Evolutionary conservation across 768 basidiomycete species (phyloP), one percentile per base, ranked within the genome.

Genomic region (Tulasnella sp.): DNA sequence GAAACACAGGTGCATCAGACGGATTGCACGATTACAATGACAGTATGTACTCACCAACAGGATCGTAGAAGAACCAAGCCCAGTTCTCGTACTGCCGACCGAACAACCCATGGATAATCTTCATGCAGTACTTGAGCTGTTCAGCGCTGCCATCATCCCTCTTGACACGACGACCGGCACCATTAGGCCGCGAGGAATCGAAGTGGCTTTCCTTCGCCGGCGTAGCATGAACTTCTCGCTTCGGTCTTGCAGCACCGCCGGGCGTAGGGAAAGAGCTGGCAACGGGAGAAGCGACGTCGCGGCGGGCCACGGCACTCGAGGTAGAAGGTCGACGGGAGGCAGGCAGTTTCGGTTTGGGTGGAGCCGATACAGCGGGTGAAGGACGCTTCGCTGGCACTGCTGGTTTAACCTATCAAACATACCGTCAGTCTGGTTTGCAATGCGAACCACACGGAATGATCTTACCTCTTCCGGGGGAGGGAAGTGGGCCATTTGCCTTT

Each of bases 211-310:
- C 96, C 80, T 94, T 95, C 0, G 94, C 89, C 26, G 94, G 90
- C 12, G 95, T 96, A 3, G 96, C 93, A 78, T 98, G 96, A 35
- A 98, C 95, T 80, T 99, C 97, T 69, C 97, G 92, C 82, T 98
- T 98, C 1, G 96, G 96, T n/a, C 97, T 88, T 29, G 77, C 32
- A 22, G 70, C 75, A 41, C 78, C 79, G 29, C 29, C 59, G 17
- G 52, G 26, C 26, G 22, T 44, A n/a, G 74, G 37, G 29, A 59
- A 59, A 22, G 52, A 59, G 32, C 26, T 59, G 12, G 52, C 52
- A 34, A 62, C 59, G 34, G 71, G 34, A 41, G 59, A 64, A n/a
- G 34, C 19, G 12, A 44, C 79, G 5, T 93, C 92, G 62, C 94
- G 91, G 71, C 94, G 87, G 76, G 94, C 91, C 72, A 88, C 87